Evolutionary conservation across 768 basidiomycete genomes (phyloP), one percentile per base, ranked within the genome.

Genomic region (Tylopilus sp.): DNA sequence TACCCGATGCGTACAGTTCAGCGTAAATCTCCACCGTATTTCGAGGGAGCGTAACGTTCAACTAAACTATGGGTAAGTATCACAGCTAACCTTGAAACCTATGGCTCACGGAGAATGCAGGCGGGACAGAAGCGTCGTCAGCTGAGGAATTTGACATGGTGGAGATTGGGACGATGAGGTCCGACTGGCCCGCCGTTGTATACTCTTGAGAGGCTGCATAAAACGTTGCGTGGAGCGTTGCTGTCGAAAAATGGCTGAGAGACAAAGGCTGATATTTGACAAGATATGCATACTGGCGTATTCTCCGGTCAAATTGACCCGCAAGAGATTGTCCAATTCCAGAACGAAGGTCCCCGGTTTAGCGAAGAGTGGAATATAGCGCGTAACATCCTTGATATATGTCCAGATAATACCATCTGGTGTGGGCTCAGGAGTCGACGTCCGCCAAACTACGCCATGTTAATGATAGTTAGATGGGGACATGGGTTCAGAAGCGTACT

Each of bases 391-490:
- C 62, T 90, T 90, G 57, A 81, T 65, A 49, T 78, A 83, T 1
- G 86, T 88, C 88, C 87, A 90, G 44, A 88, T 82, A 52, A 90
- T 88, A 11, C 88, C 88, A 43, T 79, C 74, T 13, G 57, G 58
- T 1, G 81, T 84, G 0, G 88, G 88, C 65, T 91, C 88, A 0
- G 88, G 83, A 17, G 88, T 91, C 0, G 86, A 88, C 18, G 85
- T 88, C 33, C 88, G 75, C 88, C 88, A 88, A 45, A 89, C 85
- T 87, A 42, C 23, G 42, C 6, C 25, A 26, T 44, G 35, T 48
- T 15, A 47, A 39, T 21, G 4, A 30, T 10, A 26, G 41, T 39
- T 8, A 17, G 39, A 18, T 44, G 9, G 10, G 21, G 12, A 38
- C 25, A 43, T 31, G 41, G 25, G 40, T 10, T n/a, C 12, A 22